A percentile compares a stretch with the other conserved stretches of the same genome.
phyloP scores from a whole-genome alignment of 805 yeast genomes.

The Hemisphaericaspora nanyangensis region DNA sequence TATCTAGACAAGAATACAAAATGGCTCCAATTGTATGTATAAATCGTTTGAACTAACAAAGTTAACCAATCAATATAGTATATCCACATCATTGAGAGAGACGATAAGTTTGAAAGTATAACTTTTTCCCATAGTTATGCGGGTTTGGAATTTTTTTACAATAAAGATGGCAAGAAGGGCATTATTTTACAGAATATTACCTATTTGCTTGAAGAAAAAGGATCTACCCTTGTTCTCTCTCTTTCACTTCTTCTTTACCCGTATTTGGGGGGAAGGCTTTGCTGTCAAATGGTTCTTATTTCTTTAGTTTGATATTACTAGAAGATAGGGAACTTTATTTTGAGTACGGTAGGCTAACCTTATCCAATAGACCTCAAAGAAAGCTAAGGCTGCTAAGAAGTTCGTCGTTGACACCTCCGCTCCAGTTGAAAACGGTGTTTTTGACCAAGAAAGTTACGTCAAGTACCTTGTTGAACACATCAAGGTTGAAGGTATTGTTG shows the following conservation, averaged over 20 bases:
- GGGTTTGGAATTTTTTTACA: conserved; percentile 1
- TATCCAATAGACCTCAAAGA: conserved; percentile 65
- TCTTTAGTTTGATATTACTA: neutral
- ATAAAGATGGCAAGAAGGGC: neutral
- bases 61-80: conserved; percentile 26
- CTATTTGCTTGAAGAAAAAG: neutral
- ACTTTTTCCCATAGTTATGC: conserved; percentile 6
- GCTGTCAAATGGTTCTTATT: conserved; percentile 39
- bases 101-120: conserved; percentile 4
- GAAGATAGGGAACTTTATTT: conserved; percentile 8
- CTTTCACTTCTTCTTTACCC: conserved; percentile 20
- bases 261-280: conserved; percentile 40
- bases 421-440: conserved; percentile 96
- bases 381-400: conserved; percentile 70
- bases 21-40: conserved; percentile 94
- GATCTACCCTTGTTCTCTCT: neutral
- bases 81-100: neutral
- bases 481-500: conserved; percentile 95
- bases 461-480: conserved; percentile 98
- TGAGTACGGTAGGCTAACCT: conserved; percentile 72
- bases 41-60: conserved; percentile 25
- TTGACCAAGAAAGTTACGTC: conserved; percentile 96
- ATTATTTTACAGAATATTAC: neutral
- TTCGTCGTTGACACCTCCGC: conserved; percentile 95
- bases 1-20: conserved; percentile 16